Evolutionary conservation across 2,329 filamentous ascomycete genomes (phyloP), one percentile per base, ranked within the genome.

Genomic region (Graphiopsis chlorocephala): DNA sequence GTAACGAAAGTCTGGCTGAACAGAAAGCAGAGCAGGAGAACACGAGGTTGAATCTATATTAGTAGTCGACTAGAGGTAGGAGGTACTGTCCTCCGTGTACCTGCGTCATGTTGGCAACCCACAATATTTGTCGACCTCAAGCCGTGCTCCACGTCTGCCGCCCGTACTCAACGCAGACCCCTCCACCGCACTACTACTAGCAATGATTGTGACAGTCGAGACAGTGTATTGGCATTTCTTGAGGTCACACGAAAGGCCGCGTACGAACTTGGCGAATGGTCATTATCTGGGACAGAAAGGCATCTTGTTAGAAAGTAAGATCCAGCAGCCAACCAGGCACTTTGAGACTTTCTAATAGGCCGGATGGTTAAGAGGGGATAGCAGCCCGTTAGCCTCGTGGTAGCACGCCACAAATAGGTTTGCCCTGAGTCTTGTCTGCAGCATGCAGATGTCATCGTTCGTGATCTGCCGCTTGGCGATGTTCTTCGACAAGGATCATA

Each of bases 381-480:
- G 55, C 33, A 45, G 29, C 31, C 58, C 28, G n/a, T 23, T 45
- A 50, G 45, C 12, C 11, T 50, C 28, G 26, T 45, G 31, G 23
- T 20, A 33, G 29, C 6, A n/a, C 14, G 33, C 55, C 35, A n/a
- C 26, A 58, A 58, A 58, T 45, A 58, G 55, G n/a, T 42, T 3
- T 20, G 15, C 35, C 25, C n/a, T 25, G 23, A 23, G 15, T 17
- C 14, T 25, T 29, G 38, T 28, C 23, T 45, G 55, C 42, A 48
- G 58, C 42, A 31, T 61, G 42, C 38, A 50, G 42, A 50, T 61
- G 58, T 61, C 58, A 61, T 61, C 26, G 58, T 17, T 45, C 25
- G 20, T 48, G 58, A 50, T 50, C 58, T 50, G n/a, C 58, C n/a
- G 42, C 58, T 61, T 61, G 58, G 58, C 58, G 58, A 33, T 61